Conservation (phyloP, 495 filamentous ascomycete genomes). For the Aspergillus homomorphus region DNA sequence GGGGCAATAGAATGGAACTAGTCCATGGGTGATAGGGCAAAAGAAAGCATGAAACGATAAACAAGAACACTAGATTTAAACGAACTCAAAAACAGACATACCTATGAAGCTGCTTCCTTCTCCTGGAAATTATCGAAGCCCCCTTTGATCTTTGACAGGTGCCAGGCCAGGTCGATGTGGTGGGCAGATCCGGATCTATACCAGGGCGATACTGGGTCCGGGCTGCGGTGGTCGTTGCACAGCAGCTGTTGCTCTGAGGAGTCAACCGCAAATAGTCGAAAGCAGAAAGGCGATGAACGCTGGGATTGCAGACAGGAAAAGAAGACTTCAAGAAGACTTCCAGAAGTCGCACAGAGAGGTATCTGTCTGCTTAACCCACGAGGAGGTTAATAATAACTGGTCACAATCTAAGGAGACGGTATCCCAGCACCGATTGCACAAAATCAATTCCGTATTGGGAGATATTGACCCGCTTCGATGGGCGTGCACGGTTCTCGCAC, state of each 20-base stretch:
- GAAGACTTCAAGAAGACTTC: constrained; percentile 17
- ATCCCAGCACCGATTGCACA: constrained; percentile 7
- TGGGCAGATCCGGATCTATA: constrained; percentile 15
- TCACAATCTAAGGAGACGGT: neutral
- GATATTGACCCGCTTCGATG: constrained; percentile 17
- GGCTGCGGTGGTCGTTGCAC: neutral
- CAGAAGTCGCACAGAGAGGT: constrained; percentile 14
- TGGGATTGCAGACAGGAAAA: neutral
- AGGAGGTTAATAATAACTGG: constrained; percentile 8
- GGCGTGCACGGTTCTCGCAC: constrained; percentile 16
- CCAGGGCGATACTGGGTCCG: constrained; percentile 19
- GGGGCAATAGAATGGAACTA: constrained; percentile 2
- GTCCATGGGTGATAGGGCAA: neutral
- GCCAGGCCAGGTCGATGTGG: neutral
- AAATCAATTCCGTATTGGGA: constrained; percentile 12
- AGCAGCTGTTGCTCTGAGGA: neutral
- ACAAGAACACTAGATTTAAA: neutral
- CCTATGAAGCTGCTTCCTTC: constrained; percentile 15
- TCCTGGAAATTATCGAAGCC: neutral
- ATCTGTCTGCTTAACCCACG: constrained; percentile 4
- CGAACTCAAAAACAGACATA: constrained; percentile 10
- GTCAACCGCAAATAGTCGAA: constrained; percentile 7
- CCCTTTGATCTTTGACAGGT: constrained; percentile 4
- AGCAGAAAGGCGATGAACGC: neutral
- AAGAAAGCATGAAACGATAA: constrained; percentile 5